Base-by-base conservation (phyloP, 1,284 basidiomycete species). In the Trichosporon inkin region DNA sequence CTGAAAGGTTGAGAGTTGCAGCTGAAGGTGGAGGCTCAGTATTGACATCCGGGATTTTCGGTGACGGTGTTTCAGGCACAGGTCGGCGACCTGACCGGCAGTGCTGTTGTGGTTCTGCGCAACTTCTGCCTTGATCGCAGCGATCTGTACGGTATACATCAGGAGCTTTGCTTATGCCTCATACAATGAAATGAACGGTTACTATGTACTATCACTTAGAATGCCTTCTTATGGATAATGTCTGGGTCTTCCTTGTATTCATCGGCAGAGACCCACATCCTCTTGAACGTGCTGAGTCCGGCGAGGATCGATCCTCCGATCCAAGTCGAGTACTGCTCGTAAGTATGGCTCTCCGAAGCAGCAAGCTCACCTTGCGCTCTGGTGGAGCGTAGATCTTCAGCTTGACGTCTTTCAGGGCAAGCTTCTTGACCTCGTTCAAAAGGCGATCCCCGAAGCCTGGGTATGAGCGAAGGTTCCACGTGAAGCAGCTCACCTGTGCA, bases 211-310 rank as follows among this genome's bases (percentile, higher is more conserved):
- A 24, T 57, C 55, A 47, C 53, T 36, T 57, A 78, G 62, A 78
- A 78, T 14, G 76, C 73, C 70, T 77, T 77, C 62, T 76, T 77
- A 62, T 97, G 93, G 72, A 97, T 97, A 71, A 97, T 90, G 71
- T 97, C 93, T 51, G 94, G 95, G 80, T 99, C 96, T 78, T 99
- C 96, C 78, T 95, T 92, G 76, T 98, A 99, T 80, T 99, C 96
- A 76, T 99, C 96, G 41, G 95, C 94, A 41, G 92, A 96, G 52
- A 99, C 92, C 92, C 92, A 96, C 92, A 96, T 95, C 92, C 96
- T 96, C 81, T 94, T 98, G 82, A 99, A 99, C 19, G 96, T 97
- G 68, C 87, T 94, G 62, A 99, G 80, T 39, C 95, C 94, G 49
- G 95, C 95, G 57, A 98, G 80, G 73, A 96, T 96, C 60, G 90